These are phyloP conservation scores for Acer saccharum DNA, from an alignment of 345 rosid species.

Conservation along the genomic window DNA sequence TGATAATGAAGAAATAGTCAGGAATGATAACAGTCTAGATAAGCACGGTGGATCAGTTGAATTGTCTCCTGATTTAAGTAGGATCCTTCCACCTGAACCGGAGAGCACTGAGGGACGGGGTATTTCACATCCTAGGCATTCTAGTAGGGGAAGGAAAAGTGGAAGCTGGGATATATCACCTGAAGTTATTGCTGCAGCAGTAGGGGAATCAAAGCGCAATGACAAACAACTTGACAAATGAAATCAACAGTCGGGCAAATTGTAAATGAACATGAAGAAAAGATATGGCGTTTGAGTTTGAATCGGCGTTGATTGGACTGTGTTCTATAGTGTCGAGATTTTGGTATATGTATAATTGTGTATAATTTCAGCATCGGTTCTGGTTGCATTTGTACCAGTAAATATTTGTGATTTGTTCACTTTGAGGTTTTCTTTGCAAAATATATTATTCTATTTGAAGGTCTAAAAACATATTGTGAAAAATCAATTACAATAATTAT, in stretches of 20 bases:
- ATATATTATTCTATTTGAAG: not conserved
- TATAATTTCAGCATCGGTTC: not conserved
- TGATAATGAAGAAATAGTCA: conserved; percentile 34
- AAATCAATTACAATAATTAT: no score
- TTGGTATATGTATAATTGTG: conserved; percentile 2
- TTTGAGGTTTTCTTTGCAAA: not conserved
- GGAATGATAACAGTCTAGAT: conserved; percentile 30
- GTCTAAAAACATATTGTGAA: not conserved
- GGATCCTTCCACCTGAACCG: conserved; percentile 69
- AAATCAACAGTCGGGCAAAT: conserved; percentile 20
- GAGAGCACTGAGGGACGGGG: conserved; percentile 61
- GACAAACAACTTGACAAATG: conserved; percentile 23
- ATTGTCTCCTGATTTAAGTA: conserved; percentile 56
- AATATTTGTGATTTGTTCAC: not conserved
- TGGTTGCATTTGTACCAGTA: not conserved
- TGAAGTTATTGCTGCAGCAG: conserved; percentile 36
- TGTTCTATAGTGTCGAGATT: not conserved
- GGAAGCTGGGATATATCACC: conserved; percentile 80
- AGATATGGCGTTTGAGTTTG: conserved; percentile 10
- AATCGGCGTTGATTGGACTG: conserved; percentile 8
- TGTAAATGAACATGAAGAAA: conserved; percentile 18
- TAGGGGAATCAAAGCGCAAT: conserved; percentile 38
- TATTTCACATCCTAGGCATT: conserved; percentile 46
- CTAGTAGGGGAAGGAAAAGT: conserved; percentile 71
- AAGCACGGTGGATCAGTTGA: conserved; percentile 40